phyloP scores from a whole-genome alignment of 2,329 filamentous ascomycete genomes.

The Canariomyces notabilis region DNA sequence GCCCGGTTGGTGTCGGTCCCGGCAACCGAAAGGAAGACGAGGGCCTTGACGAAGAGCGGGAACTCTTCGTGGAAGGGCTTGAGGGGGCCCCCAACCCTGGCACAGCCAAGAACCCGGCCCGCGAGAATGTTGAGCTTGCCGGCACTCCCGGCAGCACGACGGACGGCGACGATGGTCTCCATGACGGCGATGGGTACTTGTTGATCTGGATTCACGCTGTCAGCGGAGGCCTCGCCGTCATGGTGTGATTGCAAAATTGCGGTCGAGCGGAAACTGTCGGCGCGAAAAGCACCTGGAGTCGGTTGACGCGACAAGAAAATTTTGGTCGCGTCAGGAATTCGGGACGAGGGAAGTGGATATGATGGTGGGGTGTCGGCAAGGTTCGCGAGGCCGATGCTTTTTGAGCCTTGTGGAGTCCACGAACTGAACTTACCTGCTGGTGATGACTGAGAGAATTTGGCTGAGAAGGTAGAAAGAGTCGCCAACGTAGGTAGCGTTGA shows the following conservation, averaged over 20 bases:
- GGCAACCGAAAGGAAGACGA: neutral
- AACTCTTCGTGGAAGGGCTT: constrained; percentile 5
- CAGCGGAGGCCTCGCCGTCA: constrained; percentile 6
- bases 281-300: neutral
- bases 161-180: neutral
- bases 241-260: neutral
- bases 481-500: no score
- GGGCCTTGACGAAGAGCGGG: neutral
- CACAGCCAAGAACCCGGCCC: neutral
- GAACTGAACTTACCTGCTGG: no score
- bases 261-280: neutral
- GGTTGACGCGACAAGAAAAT: constrained; percentile 9
- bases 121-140: neutral
- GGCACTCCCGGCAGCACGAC: neutral
- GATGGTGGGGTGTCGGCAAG: constrained; percentile 7
- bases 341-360: constrained; percentile 3
- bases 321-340: constrained; percentile 5
- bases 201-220: constrained; percentile 6
- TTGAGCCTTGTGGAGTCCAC: constrained; percentile 10
- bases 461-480: no score
- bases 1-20: neutral
- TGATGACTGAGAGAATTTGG: no score
- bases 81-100: neutral
- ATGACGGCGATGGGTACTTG: neutral
- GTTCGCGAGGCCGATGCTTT: neutral